phyloP scores from a whole-genome alignment of 352 stramenopile species.

The Phytophthora boehmeriae region DNA sequence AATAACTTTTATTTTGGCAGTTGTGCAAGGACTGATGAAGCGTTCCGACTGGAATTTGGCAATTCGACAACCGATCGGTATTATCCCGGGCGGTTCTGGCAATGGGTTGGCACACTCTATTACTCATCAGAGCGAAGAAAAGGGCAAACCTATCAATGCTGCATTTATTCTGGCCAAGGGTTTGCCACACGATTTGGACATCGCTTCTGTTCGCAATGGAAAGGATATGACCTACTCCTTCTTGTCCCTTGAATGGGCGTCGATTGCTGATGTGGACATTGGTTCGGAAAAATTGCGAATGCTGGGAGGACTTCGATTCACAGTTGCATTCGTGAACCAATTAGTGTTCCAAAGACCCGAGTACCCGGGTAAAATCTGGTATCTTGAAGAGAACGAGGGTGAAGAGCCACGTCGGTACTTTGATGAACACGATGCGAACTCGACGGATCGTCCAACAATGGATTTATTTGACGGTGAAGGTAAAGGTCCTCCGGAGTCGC shows the following conservation, averaged over 20 bases:
- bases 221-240: constrained; percentile 79
- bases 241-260: constrained; percentile 82
- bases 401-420: constrained; percentile 42
- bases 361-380: constrained; percentile 69
- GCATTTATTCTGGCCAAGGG: constrained; percentile 76
- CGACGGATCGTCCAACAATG: constrained; percentile 37
- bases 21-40: constrained; percentile 79
- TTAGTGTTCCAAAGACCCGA: constrained; percentile 53
- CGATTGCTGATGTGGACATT: constrained; percentile 85
- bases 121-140: constrained; percentile 52
- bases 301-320: constrained; percentile 73
- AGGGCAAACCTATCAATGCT: constrained; percentile 52
- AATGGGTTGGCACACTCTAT: constrained; percentile 78
- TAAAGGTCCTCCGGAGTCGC: constrained; percentile 21
- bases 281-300: constrained; percentile 71
- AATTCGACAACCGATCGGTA: constrained; percentile 65
- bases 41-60: constrained; percentile 71
- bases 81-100: constrained; percentile 64
- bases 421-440: constrained; percentile 38
- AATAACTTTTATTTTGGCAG: constrained; percentile 25
- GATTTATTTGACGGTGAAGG: constrained; percentile 48
- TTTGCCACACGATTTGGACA: constrained; percentile 65
- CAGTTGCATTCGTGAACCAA: constrained; percentile 60
- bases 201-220: constrained; percentile 62
- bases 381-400: constrained; percentile 53